Conservation (phyloP, 2,329 filamentous ascomycete species). For the Botryotinia narcissicola region DNA sequence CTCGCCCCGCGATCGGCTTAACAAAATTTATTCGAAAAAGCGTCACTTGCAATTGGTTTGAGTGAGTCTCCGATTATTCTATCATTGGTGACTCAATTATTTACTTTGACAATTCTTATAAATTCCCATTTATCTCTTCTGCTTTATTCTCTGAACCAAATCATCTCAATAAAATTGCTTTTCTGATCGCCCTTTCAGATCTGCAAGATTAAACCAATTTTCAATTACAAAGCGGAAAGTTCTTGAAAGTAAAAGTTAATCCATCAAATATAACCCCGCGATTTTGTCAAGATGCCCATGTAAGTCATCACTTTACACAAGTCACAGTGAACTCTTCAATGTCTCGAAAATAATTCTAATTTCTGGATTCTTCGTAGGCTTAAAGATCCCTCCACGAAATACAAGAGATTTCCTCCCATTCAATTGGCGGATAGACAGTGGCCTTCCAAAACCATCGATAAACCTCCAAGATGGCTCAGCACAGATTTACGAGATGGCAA, state of each 20-base stretch:
- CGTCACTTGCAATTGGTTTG: neutral
- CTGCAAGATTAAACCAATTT: neutral
- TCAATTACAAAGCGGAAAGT: conserved; percentile 2
- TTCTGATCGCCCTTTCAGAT: neutral
- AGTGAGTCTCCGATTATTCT: neutral
- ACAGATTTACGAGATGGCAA: conserved; percentile 91
- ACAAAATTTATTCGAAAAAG: neutral
- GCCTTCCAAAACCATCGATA: conserved; percentile 59
- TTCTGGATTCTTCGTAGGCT: conserved; percentile 50
- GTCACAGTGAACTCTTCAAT: neutral
- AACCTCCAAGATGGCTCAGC: conserved; percentile 85
- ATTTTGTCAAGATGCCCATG: conserved; percentile 28
- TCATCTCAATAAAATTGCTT: no score
- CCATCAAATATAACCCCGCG: conserved; percentile 1
- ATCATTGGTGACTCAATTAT: conserved; percentile 10
- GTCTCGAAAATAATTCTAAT: neutral
- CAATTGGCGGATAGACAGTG: conserved; percentile 50
- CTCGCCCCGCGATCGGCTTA: conserved; percentile 12
- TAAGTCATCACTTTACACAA: conserved; percentile 17
- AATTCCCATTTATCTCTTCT: neutral
- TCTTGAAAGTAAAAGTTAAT: neutral
- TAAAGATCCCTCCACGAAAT: conserved; percentile 74
- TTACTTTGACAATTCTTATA: neutral
- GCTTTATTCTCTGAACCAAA: neutral
- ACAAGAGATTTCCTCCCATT: conserved; percentile 66